phyloP scores from a whole-genome alignment of 768 basidiomycete species.

The Tubosaeta sp. region DNA sequence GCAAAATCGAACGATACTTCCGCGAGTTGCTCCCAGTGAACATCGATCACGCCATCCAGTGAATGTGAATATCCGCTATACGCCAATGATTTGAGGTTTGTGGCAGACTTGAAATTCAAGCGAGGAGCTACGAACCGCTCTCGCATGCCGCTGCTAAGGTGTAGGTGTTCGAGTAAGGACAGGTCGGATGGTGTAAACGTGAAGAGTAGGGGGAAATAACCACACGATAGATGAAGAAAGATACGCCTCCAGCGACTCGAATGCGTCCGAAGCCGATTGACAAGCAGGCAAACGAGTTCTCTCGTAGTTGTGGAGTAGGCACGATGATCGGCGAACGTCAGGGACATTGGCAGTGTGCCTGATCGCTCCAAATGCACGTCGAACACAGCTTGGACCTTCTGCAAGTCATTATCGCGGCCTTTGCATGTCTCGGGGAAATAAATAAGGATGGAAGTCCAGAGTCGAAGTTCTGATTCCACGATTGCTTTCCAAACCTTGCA shows the following conservation, averaged over 20 bases:
- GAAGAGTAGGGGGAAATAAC: conserved; percentile 12
- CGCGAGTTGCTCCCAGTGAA: conserved; percentile 11
- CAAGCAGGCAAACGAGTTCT: conserved; percentile 10
- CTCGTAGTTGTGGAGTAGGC: background rate
- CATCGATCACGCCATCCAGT: background rate
- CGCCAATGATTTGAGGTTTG: conserved; percentile 14
- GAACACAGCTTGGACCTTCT: background rate
- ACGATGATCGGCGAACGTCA: conserved; percentile 19
- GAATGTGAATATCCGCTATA: conserved; percentile 1
- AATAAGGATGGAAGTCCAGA: conserved; percentile 22
- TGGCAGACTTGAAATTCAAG: conserved; percentile 8
- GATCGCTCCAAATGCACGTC: conserved; percentile 14
- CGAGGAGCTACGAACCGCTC: background rate
- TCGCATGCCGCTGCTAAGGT: conserved; percentile 1
- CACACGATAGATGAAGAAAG: conserved; percentile 3
- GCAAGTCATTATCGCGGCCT: background rate
- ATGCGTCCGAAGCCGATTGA: conserved; percentile 10
- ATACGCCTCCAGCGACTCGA: conserved; percentile 16
- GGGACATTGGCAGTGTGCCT: conserved; percentile 8
- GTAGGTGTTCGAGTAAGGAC: conserved; percentile 9
- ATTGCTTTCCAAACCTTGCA: conserved; percentile 18
- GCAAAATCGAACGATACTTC: conserved; percentile 12
- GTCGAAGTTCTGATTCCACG: conserved; percentile 3
- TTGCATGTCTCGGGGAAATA: conserved; percentile 3
- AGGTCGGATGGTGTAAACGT: conserved; percentile 12